phyloP scores from a whole-genome alignment of 2,329 filamentous ascomycete species.

The Penicillium sp. region DNA sequence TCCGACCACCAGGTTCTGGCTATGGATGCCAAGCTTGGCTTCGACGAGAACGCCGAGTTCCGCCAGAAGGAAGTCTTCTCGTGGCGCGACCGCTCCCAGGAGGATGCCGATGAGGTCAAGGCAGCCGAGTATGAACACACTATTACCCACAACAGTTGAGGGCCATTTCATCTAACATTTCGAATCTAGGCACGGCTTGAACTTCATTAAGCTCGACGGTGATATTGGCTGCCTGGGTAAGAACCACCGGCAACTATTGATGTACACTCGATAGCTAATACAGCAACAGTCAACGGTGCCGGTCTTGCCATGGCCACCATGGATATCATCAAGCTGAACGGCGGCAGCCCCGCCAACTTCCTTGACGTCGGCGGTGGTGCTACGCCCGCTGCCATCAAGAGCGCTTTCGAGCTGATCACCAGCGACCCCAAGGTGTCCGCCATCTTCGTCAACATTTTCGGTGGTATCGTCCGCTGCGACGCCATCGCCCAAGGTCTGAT shows the following conservation, averaged over 20 bases:
- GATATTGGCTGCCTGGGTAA: slow-evolving; percentile 87
- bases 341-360: slow-evolving; percentile 95
- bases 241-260: slow-evolving; percentile 1
- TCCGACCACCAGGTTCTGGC: slow-evolving; percentile 96
- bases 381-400: slow-evolving; percentile 92
- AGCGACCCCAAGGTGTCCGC: slow-evolving; percentile 97
- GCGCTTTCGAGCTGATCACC: slow-evolving; percentile 98
- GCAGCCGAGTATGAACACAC: slow-evolving; percentile 71
- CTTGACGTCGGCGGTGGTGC: slow-evolving; percentile 97
- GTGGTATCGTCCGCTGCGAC: slow-evolving; percentile 96
- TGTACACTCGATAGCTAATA: background rate
- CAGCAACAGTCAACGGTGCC: slow-evolving; percentile 77
- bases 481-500: slow-evolving; percentile 95
- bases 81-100: slow-evolving; percentile 91
- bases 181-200: slow-evolving; percentile 63
- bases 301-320: slow-evolving; percentile 99
- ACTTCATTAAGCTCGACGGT: slow-evolving; percentile 99
- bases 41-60: slow-evolving; percentile 99
- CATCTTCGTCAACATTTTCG: slow-evolving; percentile 99
- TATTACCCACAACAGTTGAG: background rate
- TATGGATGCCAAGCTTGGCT: slow-evolving; percentile 99
- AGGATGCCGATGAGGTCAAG: slow-evolving; percentile 96
- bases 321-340: slow-evolving; percentile 99
- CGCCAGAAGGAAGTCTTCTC: slow-evolving; percentile 94
- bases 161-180: slow-evolving; percentile 17